Evolutionary conservation across 768 basidiomycete species (phyloP).

Genomic region (Rhizopogon roseolus): DNA sequence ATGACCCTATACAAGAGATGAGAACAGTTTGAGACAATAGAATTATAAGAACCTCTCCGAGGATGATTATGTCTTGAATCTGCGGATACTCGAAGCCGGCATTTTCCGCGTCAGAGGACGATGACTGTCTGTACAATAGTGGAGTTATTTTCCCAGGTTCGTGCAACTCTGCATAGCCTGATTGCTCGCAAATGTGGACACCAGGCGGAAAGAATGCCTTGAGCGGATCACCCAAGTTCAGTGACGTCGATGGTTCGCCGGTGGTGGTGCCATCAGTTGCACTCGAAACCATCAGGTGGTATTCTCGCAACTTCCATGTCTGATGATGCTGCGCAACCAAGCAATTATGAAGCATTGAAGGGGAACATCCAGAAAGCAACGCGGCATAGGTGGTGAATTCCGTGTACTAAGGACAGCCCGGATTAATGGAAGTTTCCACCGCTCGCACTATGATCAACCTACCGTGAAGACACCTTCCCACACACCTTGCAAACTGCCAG

Average conservation of each 20-base stretch:
- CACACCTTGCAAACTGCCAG: conserved; percentile 68
- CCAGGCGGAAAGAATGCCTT: conserved; percentile 57
- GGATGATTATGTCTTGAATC: conserved; percentile 55
- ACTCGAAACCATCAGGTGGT: conserved; percentile 47
- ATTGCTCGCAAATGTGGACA: conserved; percentile 43
- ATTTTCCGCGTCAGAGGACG: conserved; percentile 15
- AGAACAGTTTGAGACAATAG: conserved; percentile 1
- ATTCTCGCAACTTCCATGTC: conserved; percentile 83
- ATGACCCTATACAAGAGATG: conserved; percentile 56
- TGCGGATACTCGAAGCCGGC: conserved; percentile 23
- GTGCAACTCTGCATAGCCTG: conserved; percentile 42
- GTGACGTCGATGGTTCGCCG: conserved; percentile 19
- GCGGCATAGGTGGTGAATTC: conserved; percentile 83
- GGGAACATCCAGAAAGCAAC: conserved; percentile 64
- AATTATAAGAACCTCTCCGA: conserved; percentile 55
- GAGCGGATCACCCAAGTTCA: conserved; percentile 58
- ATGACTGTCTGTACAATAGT: conserved; percentile 24
- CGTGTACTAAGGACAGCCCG: conserved; percentile 48
- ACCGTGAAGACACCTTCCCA: conserved; percentile 83
- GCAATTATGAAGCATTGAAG: conserved; percentile 64
- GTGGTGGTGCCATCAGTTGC: conserved; percentile 10
- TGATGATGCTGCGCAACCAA: conserved; percentile 81
- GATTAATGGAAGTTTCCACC: not conserved
- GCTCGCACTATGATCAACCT: conserved; percentile 16
- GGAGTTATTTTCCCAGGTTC: conserved; percentile 34